Percentiles rank a stretch among this genome's conserved stretches.
phyloP scores from a whole-genome alignment of 805 yeast genomes.

The Zygosaccharomyces gambellarensis region DNA sequence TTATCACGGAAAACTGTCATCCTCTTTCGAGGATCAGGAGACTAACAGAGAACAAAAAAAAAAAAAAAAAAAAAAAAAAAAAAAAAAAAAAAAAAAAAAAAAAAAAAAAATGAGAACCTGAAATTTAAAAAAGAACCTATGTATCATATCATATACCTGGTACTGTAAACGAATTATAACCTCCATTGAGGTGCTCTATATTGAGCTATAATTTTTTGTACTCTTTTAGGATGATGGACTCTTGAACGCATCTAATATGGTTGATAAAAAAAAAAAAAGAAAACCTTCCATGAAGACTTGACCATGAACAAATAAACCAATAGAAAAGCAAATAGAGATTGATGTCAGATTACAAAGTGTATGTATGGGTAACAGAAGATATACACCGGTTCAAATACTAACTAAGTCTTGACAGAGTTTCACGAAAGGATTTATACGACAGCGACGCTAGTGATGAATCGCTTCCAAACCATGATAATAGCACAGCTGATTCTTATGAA shows the following conservation, averaged over 20 bases:
- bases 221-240: background rate
- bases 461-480: slow-evolving; percentile 6
- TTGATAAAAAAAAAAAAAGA: background rate
- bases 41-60: background rate
- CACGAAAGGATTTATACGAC: slow-evolving; percentile 23
- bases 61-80: background rate
- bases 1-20: background rate
- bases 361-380: slow-evolving; percentile 4
- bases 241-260: background rate
- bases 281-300: background rate
- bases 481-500: slow-evolving; percentile 15
- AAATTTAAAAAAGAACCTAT: slow-evolving; percentile 2
- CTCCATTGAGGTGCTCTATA: background rate
- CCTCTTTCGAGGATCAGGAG: background rate
- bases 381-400: slow-evolving; percentile 3
- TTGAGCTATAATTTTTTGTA: background rate
- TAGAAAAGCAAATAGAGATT: background rate
- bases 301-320: background rate
- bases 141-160: slow-evolving; percentile 7
- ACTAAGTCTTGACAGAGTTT: slow-evolving; percentile 14
- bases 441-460: slow-evolving; percentile 6
- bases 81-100: background rate
- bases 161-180: background rate
- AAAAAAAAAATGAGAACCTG: background rate
- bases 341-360: slow-evolving; percentile 17